Evolutionary conservation across 2,329 filamentous ascomycete genomes (phyloP), one percentile per base, ranked within the genome.

Genomic region (Colletotrichum endophyticum): DNA sequence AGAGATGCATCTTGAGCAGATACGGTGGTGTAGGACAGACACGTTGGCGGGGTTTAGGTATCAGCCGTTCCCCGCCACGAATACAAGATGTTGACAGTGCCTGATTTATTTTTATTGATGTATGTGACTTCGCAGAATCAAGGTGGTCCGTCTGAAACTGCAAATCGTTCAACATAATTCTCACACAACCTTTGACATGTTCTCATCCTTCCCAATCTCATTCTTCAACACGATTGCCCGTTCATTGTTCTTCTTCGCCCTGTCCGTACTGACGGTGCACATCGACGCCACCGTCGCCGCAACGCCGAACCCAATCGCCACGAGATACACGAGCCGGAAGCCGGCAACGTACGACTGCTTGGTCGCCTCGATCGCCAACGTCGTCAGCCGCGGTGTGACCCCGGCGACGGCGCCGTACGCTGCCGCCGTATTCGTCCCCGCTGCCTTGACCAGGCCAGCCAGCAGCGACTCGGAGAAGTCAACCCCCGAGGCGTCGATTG

Each of bases 271-370:
- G 39, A 81, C 79, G 11, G 82, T 84, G 62, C 79, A 78, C 27
- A 82, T 78, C 8, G 84, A 82, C 36, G 81, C 79, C 15, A 81
- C 84, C 80, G 64, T 80, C 4, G 84, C 84, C 8, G 80, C 79
- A 32, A 76, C 80, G 0, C 84, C 83, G 74, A 86, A 85, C 2
- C 81, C 83, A 73, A 85, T 83, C 3, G 84, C 84, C 5, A 83
- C 80, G 22, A 84, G 77, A 75, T 84, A 85, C 9, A 84, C 83
- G 6, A 84, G 78, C 34, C 79, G 80, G 74, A 85, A 85, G 1
- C 81, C 82, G 30, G 83, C 78, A 3, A 85, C 83, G 78, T 85
- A 85, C 7, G 82, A 79, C 62, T 79, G 77, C 75, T 82, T 79
- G 9, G 83, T 82, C 12, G 84, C 83, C 6, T 79, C 67, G 16